phyloP scores from a whole-genome alignment of 225 moss, liverwort and hornwort genomes.

The Sphagnum tenellum region DNA sequence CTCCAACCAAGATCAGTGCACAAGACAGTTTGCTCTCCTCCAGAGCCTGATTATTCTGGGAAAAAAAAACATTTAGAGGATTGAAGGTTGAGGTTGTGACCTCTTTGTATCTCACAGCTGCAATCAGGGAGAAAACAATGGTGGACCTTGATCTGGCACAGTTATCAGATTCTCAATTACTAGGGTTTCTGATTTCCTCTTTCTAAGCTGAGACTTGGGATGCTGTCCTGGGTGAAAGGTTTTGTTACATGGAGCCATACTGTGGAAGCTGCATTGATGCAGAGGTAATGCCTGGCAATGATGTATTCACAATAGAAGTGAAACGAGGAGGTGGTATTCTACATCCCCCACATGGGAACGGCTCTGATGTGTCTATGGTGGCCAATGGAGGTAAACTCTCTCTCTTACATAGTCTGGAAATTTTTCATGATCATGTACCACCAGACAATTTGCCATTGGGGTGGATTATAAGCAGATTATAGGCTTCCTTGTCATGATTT shows the following conservation, averaged over 20 bases:
- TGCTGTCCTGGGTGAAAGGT: slow-evolving; percentile 26
- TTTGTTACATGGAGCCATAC: slow-evolving; percentile 73
- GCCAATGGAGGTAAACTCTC: slow-evolving; percentile 24
- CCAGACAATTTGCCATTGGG: too few relatives aligned
- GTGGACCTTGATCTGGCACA: too few relatives aligned
- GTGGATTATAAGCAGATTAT: too few relatives aligned
- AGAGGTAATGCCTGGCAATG: slow-evolving; percentile 39
- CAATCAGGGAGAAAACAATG: background rate
- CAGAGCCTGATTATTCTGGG: background rate
- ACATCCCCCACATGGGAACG: slow-evolving; percentile 13
- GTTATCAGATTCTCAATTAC: background rate
- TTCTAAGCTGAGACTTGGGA: background rate
- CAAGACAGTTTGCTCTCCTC: too few relatives aligned
- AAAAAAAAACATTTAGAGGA: background rate
- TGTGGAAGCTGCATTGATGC: slow-evolving; percentile 15
- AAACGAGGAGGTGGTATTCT: slow-evolving; percentile 36
- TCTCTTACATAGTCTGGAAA: too few relatives aligned
- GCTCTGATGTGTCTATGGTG: slow-evolving; percentile 24
- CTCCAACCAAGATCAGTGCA: too few relatives aligned
- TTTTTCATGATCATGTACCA: too few relatives aligned
- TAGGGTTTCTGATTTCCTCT: background rate
- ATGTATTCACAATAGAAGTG: slow-evolving; percentile 46
- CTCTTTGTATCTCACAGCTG: background rate
- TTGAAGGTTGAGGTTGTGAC: background rate
- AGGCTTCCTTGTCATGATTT: too few relatives aligned